Percentiles rank a stretch among this genome's conserved stretches.
Conservation (phyloP, 192 early-diverging fungal species). For the Polychytrium aggregatum region DNA sequence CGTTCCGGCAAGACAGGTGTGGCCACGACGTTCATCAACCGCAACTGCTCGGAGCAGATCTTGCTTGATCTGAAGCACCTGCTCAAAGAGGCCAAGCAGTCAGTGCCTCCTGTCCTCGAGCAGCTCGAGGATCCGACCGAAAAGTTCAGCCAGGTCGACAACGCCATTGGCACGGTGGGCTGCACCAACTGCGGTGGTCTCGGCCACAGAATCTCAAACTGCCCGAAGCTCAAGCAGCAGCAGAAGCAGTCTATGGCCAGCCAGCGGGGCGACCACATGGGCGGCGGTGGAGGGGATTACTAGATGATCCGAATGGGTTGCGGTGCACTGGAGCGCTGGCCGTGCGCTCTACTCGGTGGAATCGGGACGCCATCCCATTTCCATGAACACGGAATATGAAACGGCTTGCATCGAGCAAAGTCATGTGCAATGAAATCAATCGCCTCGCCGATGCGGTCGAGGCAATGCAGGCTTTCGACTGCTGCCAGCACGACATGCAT, state of each 20-base stretch:
- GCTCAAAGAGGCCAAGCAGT: conserved; percentile 82
- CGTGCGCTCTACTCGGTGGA: too few species aligned
- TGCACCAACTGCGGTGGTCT: conserved; percentile 93
- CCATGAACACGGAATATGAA: too few species aligned
- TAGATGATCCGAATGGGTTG: too few species aligned
- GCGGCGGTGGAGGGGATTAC: too few species aligned
- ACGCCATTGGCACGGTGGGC: conserved; percentile 23
- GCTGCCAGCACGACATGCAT: too few species aligned
- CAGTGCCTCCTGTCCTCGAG: conserved; percentile 76
- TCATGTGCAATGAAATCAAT: too few species aligned
- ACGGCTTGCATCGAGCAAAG: too few species aligned
- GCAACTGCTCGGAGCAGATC: conserved; percentile 83
- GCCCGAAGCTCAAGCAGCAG: conserved; percentile 49
- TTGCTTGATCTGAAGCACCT: conserved; percentile 90
- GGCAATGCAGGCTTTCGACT: too few species aligned
- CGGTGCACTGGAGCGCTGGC: too few species aligned
- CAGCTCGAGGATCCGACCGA: conserved; percentile 82
- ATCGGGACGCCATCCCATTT: too few species aligned
- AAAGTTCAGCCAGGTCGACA: conserved; percentile 64
- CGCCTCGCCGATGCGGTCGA: too few species aligned
- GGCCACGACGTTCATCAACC: conserved; percentile 94
- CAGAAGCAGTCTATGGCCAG: conserved; percentile 35
- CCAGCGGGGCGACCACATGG: too few species aligned
- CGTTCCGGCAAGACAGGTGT: conserved; percentile 93
- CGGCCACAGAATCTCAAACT: conserved; percentile 81